A percentile compares a stretch with the other conserved stretches of the same genome.
These are phyloP conservation scores for Tephrocybe sp. DNA, from an alignment of 768 basidiomycete species.

Conservation along the genomic window DNA sequence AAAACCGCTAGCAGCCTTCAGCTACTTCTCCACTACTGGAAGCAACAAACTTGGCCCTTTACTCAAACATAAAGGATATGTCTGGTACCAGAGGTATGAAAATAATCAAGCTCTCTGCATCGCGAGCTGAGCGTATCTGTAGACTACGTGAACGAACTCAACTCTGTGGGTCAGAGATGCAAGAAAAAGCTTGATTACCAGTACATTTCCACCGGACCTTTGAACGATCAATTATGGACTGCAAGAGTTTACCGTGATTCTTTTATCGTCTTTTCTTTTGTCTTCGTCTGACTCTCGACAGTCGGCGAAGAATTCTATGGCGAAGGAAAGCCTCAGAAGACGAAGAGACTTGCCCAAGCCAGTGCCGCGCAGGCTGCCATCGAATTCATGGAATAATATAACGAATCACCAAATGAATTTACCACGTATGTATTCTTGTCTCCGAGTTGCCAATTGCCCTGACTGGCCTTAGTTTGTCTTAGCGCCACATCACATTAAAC, in stretches of 20 bases:
- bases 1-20: too few relatives aligned
- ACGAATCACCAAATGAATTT: too few relatives aligned
- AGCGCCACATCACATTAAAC: slow-evolving; percentile 8
- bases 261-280: not conserved
- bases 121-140: not conserved
- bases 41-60: not conserved
- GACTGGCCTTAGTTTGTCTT: not conserved
- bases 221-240: slow-evolving; percentile 25
- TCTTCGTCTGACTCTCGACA: not conserved
- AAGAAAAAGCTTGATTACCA: slow-evolving; percentile 12
- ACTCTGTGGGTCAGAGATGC: slow-evolving; percentile 14
- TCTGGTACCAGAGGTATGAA: not conserved
- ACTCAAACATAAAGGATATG: not conserved
- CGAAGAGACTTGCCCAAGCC: slow-evolving; percentile 9
- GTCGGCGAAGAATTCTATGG: slow-evolving; percentile 15
- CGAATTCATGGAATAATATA: not conserved
- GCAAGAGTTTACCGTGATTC: slow-evolving; percentile 27
- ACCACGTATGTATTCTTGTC: too few relatives aligned
- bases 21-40: not conserved
- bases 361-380: slow-evolving; percentile 10
- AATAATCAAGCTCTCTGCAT: too few relatives aligned
- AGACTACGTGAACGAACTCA: slow-evolving; percentile 22
- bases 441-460: too few relatives aligned
- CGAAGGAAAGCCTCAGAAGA: slow-evolving; percentile 7
- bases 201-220: slow-evolving; percentile 19